Percentiles rank a stretch among this genome's conserved stretches.
phyloP scores from a whole-genome alignment of 2,329 filamentous ascomycete genomes.

The Calonectria honghensis region DNA sequence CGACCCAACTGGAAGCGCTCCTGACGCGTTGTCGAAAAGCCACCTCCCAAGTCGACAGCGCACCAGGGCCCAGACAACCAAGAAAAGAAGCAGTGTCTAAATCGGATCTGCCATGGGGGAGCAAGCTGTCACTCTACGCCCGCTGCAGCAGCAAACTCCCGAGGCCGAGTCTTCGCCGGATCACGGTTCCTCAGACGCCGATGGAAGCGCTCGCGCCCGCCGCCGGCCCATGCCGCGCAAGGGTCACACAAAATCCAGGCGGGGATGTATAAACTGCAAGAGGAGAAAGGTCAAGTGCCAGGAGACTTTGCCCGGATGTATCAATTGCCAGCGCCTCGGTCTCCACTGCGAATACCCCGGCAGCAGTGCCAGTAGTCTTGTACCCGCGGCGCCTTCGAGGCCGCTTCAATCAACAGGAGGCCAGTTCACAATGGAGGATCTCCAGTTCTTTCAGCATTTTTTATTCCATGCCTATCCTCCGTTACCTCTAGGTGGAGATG shows the following conservation, averaged over 20 bases:
- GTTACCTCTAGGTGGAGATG: constrained; percentile 57
- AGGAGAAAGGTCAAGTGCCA: constrained; percentile 50
- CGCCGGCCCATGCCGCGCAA: constrained; percentile 38
- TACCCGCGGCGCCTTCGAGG: background rate
- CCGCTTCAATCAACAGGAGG: constrained; percentile 37
- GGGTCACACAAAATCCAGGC: constrained; percentile 47
- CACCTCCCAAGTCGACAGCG: background rate
- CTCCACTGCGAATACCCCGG: constrained; percentile 45
- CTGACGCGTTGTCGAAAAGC: constrained; percentile 8
- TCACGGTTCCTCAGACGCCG: background rate
- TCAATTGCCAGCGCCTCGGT: constrained; percentile 44
- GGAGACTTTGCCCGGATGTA: constrained; percentile 45
- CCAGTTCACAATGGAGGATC: constrained; percentile 64
- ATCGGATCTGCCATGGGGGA: constrained; percentile 3
- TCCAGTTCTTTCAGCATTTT: constrained; percentile 72
- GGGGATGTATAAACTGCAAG: constrained; percentile 50
- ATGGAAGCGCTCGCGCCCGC: background rate
- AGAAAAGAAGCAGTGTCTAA: background rate
- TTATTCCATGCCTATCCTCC: constrained; percentile 64
- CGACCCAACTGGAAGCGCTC: background rate
- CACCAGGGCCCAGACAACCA: background rate
- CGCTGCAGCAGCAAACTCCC: background rate
- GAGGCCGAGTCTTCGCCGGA: constrained; percentile 27
- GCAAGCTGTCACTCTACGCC: background rate
- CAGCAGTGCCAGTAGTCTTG: background rate